These are phyloP conservation scores for Geotrichum phurueaensis DNA, from an alignment of 1,139 yeast genomes.

Conservation along the genomic window DNA sequence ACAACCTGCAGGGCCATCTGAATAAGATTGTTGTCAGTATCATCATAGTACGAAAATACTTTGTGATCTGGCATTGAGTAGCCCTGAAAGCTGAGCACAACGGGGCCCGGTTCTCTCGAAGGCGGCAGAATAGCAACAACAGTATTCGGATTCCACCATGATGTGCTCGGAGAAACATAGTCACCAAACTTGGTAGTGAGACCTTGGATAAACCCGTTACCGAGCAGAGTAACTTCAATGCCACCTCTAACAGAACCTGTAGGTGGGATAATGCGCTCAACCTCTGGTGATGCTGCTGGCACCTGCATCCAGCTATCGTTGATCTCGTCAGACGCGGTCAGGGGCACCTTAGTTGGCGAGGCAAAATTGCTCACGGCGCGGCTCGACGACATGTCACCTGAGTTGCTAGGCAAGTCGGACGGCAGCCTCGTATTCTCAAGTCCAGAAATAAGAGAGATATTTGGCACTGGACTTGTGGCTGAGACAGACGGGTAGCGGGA, in stretches of 20 bases:
- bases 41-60: constrained; percentile 80
- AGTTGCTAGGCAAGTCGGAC: background rate
- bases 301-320: background rate
- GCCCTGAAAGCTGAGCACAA: constrained; percentile 64
- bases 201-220: constrained; percentile 76
- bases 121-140: constrained; percentile 88
- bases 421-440: background rate
- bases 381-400: background rate
- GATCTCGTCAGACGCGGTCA: constrained; percentile 4
- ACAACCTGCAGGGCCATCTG: constrained; percentile 88
- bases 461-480: background rate
- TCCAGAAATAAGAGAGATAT: background rate
- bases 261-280: constrained; percentile 81
- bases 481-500: background rate
- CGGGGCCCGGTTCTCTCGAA: constrained; percentile 78
- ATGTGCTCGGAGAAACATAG: constrained; percentile 74
- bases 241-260: constrained; percentile 94
- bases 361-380: constrained; percentile 6
- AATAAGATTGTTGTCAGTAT: constrained; percentile 84
- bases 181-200: constrained; percentile 78
- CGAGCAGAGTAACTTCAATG: constrained; percentile 80
- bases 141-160: constrained; percentile 88
- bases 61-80: constrained; percentile 40
- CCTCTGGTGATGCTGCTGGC: constrained; percentile 43
- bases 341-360: constrained; percentile 11